A percentile compares a stretch with the other conserved stretches of the same genome.
phyloP scores from a whole-genome alignment of 768 basidiomycete species.

The Phylloporus sp. region DNA sequence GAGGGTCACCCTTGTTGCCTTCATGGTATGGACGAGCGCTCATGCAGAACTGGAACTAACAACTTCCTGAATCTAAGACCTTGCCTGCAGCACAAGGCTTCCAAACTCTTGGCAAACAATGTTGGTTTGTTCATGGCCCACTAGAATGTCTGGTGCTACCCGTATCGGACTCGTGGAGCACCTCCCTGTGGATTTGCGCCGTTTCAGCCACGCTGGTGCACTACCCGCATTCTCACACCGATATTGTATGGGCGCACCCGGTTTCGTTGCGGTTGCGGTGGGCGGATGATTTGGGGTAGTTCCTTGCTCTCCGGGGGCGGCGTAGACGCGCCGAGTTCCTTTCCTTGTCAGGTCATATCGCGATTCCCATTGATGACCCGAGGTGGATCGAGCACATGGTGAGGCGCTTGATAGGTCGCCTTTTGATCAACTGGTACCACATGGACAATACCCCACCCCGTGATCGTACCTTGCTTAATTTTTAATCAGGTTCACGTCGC shows the following conservation, averaged over 20 bases:
- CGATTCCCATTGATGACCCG: not conserved
- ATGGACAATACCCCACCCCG: not conserved
- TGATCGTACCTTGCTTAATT: too few relatives aligned
- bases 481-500: not conserved
- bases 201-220: not conserved
- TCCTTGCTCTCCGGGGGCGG: not conserved
- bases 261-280: not conserved
- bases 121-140: too few relatives aligned
- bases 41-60: too few relatives aligned
- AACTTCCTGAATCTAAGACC: too few relatives aligned
- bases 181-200: not conserved
- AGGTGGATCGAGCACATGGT: not conserved
- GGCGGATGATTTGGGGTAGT: not conserved
- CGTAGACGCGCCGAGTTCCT: not conserved
- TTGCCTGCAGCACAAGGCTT: not conserved
- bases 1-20: too few relatives aligned
- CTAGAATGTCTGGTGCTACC: too few relatives aligned
- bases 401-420: not conserved
- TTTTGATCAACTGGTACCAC: not conserved
- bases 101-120: not conserved
- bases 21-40: too few relatives aligned
- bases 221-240: not conserved
- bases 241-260: not conserved
- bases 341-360: not conserved
- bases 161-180: not conserved